These are phyloP conservation scores for Suhomyces pyralidae DNA, from an alignment of 805 yeast genomes.

Conservation along the genomic window DNA sequence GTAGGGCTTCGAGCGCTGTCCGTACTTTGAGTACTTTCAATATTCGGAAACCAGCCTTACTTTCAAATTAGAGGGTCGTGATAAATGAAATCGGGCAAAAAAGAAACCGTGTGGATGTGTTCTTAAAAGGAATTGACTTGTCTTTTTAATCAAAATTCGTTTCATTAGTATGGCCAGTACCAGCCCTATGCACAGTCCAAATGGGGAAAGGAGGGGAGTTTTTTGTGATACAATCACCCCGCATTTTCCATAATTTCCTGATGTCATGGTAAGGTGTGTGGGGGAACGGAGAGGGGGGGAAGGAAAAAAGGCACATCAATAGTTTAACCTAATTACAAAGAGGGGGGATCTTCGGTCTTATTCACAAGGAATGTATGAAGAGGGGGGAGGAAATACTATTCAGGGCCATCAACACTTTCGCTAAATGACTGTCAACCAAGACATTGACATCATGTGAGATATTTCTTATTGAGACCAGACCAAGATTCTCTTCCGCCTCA, in stretches of 20 bases:
- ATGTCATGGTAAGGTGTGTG: neutral
- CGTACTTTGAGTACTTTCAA: neutral
- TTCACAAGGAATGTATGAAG: neutral
- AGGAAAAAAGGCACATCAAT: neutral
- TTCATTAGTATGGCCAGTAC: neutral
- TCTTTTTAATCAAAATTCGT: neutral
- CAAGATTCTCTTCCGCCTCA: neutral
- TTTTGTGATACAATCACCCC: slow-evolving; percentile 11
- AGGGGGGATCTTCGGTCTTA: neutral
- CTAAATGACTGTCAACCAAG: neutral
- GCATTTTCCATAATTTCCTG: slow-evolving; percentile 4
- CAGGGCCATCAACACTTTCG: neutral
- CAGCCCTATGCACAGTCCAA: neutral
- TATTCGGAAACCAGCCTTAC: neutral
- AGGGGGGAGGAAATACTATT: neutral
- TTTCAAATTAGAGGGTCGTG: neutral
- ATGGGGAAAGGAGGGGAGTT: slow-evolving; percentile 8
- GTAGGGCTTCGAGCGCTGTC: neutral
- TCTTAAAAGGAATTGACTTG: neutral
- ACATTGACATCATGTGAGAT: neutral
- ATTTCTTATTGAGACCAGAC: neutral
- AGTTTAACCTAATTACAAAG: neutral
- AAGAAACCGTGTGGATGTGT: neutral
- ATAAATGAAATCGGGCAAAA: neutral
- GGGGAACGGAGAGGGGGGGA: neutral